Conservation (phyloP, 768 basidiomycete species). For the Mycena metata region DNA sequence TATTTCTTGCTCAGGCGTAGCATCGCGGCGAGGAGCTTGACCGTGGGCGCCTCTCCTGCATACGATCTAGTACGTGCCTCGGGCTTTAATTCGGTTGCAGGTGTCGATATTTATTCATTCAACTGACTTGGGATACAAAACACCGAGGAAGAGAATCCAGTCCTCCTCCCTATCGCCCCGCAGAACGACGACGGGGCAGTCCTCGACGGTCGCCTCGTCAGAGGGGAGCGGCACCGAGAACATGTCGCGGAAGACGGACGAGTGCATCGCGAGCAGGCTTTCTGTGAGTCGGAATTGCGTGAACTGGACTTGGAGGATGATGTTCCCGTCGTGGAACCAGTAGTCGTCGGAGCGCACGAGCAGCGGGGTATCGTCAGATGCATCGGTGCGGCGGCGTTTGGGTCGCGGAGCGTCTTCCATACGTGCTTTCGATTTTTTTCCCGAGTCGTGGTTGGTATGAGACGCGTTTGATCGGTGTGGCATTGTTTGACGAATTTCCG, state of each 20-base stretch:
- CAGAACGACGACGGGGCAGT: conserved; percentile 36
- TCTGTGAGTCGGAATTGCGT: conserved; percentile 13
- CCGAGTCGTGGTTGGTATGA: too few relatives aligned
- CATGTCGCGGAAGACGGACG: conserved; percentile 39
- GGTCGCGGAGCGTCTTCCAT: background rate
- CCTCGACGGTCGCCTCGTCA: conserved; percentile 28
- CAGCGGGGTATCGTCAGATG: background rate
- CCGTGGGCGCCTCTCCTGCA: too few relatives aligned
- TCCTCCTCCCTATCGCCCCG: conserved; percentile 4
- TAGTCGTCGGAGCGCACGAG: background rate
- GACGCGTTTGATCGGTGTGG: too few relatives aligned
- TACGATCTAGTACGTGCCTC: too few relatives aligned
- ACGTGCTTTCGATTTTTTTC: background rate
- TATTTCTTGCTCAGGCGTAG: background rate
- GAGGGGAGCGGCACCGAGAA: conserved; percentile 30
- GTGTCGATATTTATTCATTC: too few relatives aligned
- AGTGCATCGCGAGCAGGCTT: conserved; percentile 30
- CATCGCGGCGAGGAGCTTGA: background rate
- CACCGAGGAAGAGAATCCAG: too few relatives aligned
- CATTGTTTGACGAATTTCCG: too few relatives aligned
- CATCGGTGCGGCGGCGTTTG: background rate
- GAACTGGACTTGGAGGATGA: conserved; percentile 23
- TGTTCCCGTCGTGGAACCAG: conserved; percentile 29
- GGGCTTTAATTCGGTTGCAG: too few relatives aligned
- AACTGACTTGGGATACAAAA: too few relatives aligned